phyloP scores from a whole-genome alignment of 345 rosid species.

The rapeseed (Brassica napus) region DNA sequence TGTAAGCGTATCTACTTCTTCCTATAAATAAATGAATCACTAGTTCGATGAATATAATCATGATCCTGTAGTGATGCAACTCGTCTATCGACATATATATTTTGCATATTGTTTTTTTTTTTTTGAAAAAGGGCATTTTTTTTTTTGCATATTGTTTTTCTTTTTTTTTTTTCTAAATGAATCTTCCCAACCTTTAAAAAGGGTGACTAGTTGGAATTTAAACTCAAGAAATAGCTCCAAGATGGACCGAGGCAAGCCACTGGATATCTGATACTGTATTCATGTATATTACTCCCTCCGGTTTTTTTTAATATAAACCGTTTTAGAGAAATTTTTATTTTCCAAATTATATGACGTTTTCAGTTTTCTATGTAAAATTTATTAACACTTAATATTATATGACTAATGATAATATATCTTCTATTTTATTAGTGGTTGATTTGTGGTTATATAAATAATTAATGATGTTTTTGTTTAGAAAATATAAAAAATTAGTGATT shows the following conservation, averaged over 20 bases:
- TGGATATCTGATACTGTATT: background rate
- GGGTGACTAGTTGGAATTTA: background rate
- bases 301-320: too few relatives aligned
- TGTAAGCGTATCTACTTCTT: background rate
- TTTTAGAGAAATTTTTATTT: too few relatives aligned
- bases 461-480: too few relatives aligned
- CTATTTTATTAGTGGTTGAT: too few relatives aligned
- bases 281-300: background rate
- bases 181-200: background rate
- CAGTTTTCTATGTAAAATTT: too few relatives aligned
- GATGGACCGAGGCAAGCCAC: background rate
- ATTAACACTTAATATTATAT: too few relatives aligned
- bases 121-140: background rate
- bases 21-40: background rate
- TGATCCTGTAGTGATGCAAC: background rate
- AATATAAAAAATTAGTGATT: too few relatives aligned
- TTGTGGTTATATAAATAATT: too few relatives aligned
- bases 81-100: background rate
- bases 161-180: background rate
- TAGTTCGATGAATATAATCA: background rate
- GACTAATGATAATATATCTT: too few relatives aligned
- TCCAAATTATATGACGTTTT: too few relatives aligned
- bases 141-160: background rate
- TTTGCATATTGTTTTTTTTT: background rate
- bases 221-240: slow-evolving; percentile 1